Evolutionary conservation across 805 yeast genomes (phyloP).

Genomic region (Maudiozyma bulderi): DNA sequence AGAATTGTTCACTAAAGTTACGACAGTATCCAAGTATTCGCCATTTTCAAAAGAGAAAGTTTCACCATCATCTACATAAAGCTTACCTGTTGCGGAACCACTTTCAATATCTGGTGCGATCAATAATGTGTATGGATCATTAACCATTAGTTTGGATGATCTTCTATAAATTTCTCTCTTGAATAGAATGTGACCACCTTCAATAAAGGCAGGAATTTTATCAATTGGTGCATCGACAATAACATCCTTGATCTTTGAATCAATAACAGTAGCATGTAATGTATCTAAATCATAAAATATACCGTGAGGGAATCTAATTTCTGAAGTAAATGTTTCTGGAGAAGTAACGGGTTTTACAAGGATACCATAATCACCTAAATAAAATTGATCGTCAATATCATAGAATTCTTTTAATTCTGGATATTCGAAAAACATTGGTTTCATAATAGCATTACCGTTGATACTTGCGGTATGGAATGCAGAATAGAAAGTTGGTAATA

Average conservation of each 20-base stretch:
- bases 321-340: conserved; percentile 35
- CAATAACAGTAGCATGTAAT: conserved; percentile 14
- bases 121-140: conserved; percentile 73
- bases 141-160: conserved; percentile 60
- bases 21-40: conserved; percentile 37
- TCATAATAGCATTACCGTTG: conserved; percentile 60
- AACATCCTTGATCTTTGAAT: conserved; percentile 24
- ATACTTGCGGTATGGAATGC: conserved; percentile 56
- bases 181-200: conserved; percentile 70
- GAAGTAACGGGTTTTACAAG: conserved; percentile 73
- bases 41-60: conserved; percentile 48
- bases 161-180: conserved; percentile 70
- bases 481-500: conserved; percentile 76
- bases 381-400: conserved; percentile 74
- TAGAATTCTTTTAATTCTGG: conserved; percentile 37
- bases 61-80: conserved; percentile 83
- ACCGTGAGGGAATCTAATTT: conserved; percentile 36
- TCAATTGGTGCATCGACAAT: conserved; percentile 38
- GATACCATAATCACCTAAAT: conserved; percentile 59
- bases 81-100: conserved; percentile 45
- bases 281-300: conserved; percentile 47
- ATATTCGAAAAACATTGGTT: conserved; percentile 52
- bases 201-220: conserved; percentile 60
- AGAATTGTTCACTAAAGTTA: conserved; percentile 31
- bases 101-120: conserved; percentile 41